These are phyloP conservation scores for Aethionema arabicum DNA, from an alignment of 345 rosid species.

Conservation along the genomic window DNA sequence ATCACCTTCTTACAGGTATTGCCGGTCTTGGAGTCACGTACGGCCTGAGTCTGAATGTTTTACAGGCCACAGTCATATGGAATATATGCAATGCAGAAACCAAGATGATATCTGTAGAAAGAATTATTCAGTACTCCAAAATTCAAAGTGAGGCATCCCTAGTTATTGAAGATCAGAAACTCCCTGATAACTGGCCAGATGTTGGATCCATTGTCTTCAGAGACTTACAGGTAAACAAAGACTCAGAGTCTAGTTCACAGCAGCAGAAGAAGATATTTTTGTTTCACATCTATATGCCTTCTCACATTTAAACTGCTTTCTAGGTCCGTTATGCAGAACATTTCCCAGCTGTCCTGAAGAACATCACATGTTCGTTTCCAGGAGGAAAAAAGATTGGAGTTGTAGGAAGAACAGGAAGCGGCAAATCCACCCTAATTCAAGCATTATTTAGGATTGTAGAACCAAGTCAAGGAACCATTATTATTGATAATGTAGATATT, in stretches of 20 bases:
- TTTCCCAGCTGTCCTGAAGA: slow-evolving; percentile 79
- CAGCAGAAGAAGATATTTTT: background rate
- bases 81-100: slow-evolving; percentile 88
- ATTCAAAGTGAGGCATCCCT: slow-evolving; percentile 74
- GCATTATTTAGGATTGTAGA: slow-evolving; percentile 88
- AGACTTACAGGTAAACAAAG: slow-evolving; percentile 61
- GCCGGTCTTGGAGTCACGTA: slow-evolving; percentile 95
- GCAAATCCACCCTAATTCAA: slow-evolving; percentile 90
- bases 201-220: slow-evolving; percentile 70
- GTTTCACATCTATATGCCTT: background rate
- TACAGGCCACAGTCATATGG: slow-evolving; percentile 88
- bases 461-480: slow-evolving; percentile 78
- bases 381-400: slow-evolving; percentile 85
- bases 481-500: slow-evolving; percentile 72
- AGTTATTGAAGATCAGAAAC: slow-evolving; percentile 56
- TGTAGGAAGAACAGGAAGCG: slow-evolving; percentile 96
- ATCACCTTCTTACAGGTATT: slow-evolving; percentile 52
- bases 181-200: slow-evolving; percentile 79
- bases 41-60: slow-evolving; percentile 79
- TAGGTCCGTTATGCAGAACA: slow-evolving; percentile 93
- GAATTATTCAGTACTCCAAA: slow-evolving; percentile 83
- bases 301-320: background rate
- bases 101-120: slow-evolving; percentile 89
- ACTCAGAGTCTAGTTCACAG: slow-evolving; percentile 3
- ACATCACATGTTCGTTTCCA: slow-evolving; percentile 76